These are phyloP conservation scores for Huntiella abstrusa DNA, from an alignment of 2,329 filamentous ascomycete species.

Conservation along the genomic window DNA sequence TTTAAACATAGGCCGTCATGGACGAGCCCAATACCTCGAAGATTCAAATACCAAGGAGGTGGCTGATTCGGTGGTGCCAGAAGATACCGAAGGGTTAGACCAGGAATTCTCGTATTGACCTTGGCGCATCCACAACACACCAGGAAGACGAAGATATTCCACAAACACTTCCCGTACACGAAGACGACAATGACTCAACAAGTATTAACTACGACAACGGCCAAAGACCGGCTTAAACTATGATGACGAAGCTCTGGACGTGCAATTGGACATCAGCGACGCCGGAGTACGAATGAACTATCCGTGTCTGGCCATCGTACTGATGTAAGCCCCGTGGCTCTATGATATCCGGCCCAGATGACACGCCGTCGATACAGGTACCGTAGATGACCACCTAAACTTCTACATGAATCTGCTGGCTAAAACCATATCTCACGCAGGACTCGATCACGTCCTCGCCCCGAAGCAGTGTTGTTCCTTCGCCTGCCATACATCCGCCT, in stretches of 20 bases:
- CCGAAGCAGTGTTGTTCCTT: slow-evolving; percentile 55
- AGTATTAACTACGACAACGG: no score
- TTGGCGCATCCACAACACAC: background rate
- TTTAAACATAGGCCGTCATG: no score
- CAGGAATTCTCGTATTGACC: no score
- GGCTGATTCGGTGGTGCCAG: no score
- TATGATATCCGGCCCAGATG: slow-evolving; percentile 55
- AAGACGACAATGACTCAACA: background rate
- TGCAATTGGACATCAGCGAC: background rate
- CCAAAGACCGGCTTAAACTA: background rate
- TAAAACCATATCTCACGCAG: slow-evolving; percentile 18
- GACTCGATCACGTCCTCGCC: slow-evolving; percentile 45
- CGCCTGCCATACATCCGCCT: slow-evolving; percentile 46
- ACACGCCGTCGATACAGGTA: slow-evolving; percentile 70
- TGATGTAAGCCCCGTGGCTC: slow-evolving; percentile 46
- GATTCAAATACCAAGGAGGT: no score
- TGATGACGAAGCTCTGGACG: background rate
- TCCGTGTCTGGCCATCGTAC: no score
- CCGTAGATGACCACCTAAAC: background rate
- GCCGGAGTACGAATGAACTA: no score
- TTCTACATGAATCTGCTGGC: background rate
- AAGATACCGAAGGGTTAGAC: no score
- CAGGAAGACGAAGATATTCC: slow-evolving; percentile 1
- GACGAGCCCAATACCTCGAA: no score
- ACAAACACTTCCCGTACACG: background rate